Evolutionary conservation across 441 rosid genomes (phyloP), one percentile per base, ranked within the genome.

Genomic region (Jatropha multifida): DNA sequence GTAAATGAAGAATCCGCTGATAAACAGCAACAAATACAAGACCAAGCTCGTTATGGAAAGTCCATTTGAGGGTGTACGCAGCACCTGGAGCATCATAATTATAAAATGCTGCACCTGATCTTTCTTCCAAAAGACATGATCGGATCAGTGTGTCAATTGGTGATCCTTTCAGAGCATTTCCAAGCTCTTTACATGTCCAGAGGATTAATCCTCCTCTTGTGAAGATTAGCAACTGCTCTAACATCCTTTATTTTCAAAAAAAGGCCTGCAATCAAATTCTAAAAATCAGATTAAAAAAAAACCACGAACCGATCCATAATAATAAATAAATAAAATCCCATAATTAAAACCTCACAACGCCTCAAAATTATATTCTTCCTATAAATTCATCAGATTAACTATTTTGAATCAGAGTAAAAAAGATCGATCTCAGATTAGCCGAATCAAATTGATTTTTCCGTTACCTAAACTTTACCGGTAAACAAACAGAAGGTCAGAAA

Each of bases 181-280:
- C 97, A 32, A 95, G 87, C 88, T 95, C 98, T 74, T 93, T 95
- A 75, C 95, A 95, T 32, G 99, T 93, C 99, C 98, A 95, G 27
- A 95, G 93, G 88, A 95, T 93, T 83, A 95, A 81, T 27, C 99
- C 99, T 77, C 99, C 99, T 74, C 96, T 81, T 1, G 99, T 95
- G 77, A 95, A 95, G 64, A 95, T 95, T 69, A 95, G 78, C 71
- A 95, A 85, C 83, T 95, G 99, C 82, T 95, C 99, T 81, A 95
- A 84, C 99, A 95, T 95, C 85, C 69, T 81, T 62, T 54, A 76
- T 72, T 75, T 78, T 71, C 83, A 83, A 66, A 15, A 67, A 62
- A 69, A 78, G 68, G 68, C 85, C 92, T 88, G 85, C 72, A 73
- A 72, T 27, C 64, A 68, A 49, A 58, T n/a, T 42, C 15, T 32